phyloP scores from a whole-genome alignment of 768 basidiomycete genomes.

The Arthromyces matolae region DNA sequence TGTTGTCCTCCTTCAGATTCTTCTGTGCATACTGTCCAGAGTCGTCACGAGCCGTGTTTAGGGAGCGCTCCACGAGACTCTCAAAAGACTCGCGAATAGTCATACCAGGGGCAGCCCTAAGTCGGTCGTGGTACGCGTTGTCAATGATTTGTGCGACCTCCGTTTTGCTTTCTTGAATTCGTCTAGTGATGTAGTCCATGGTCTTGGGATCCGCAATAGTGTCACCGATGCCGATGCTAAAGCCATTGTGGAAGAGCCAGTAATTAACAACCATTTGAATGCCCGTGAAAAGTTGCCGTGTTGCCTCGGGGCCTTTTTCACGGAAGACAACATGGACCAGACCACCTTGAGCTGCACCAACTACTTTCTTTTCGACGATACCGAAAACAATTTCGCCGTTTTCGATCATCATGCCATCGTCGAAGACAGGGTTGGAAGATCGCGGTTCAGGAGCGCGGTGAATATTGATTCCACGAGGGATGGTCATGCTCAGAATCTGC shows the following conservation, averaged over 20 bases:
- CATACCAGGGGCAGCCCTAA: constrained; percentile 95
- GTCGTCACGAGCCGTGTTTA: constrained; percentile 92
- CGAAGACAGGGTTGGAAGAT: constrained; percentile 76
- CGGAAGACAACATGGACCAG: constrained; percentile 96
- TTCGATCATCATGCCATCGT: constrained; percentile 94
- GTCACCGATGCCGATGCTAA: constrained; percentile 98
- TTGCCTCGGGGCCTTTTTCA: constrained; percentile 93
- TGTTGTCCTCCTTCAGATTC: constrained; percentile 97
- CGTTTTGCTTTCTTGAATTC: constrained; percentile 77
- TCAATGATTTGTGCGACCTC: constrained; percentile 78
- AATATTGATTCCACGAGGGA: constrained; percentile 95
- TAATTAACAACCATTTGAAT: constrained; percentile 95
- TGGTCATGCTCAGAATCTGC: constrained; percentile 87
- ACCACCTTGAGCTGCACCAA: constrained; percentile 92
- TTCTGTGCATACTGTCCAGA: constrained; percentile 97
- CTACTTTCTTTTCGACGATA: constrained; percentile 98
- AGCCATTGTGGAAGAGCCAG: constrained; percentile 98
- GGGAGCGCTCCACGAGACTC: constrained; percentile 82
- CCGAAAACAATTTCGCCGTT: constrained; percentile 96
- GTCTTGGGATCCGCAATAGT: constrained; percentile 90
- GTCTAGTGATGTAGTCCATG: constrained; percentile 81
- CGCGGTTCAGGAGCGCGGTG: constrained; percentile 76
- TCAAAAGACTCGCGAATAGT: constrained; percentile 99
- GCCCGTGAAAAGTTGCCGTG: constrained; percentile 86
- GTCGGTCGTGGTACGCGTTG: constrained; percentile 78